Conservation (phyloP, 768 basidiomycete genomes). For the Podaxis mareebaensis region DNA sequence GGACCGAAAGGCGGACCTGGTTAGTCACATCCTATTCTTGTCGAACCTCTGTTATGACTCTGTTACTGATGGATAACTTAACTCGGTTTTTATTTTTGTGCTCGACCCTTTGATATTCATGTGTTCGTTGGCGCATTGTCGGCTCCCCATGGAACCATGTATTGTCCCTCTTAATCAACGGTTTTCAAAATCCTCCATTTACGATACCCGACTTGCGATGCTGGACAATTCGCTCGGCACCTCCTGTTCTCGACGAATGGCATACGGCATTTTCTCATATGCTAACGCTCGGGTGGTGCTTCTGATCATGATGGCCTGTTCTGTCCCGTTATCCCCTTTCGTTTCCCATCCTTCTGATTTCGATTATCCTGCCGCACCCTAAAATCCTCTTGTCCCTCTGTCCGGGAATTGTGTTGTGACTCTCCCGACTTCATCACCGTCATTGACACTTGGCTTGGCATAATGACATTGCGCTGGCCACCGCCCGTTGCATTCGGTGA, state of each 20-base stretch:
- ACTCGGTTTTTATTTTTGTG: slow-evolving; percentile 4
- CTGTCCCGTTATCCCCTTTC: slow-evolving; percentile 3
- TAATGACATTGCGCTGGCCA: too few relatives aligned
- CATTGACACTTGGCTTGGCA: too few relatives aligned
- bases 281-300: not conserved
- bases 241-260: not conserved
- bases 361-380: not conserved
- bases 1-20: slow-evolving; percentile 97
- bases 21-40: slow-evolving; percentile 35
- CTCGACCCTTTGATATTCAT: not conserved
- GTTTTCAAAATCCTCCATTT: not conserved
- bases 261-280: not conserved
- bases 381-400: not conserved
- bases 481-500: too few relatives aligned
- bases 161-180: not conserved
- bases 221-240: not conserved
- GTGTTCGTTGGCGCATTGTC: not conserved
- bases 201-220: not conserved
- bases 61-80: slow-evolving; percentile 11
- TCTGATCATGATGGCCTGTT: slow-evolving; percentile 10
- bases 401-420: too few relatives aligned
- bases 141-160: not conserved
- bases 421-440: too few relatives aligned
- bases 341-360: slow-evolving; percentile 28
- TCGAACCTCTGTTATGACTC: slow-evolving; percentile 11